phyloP scores from a whole-genome alignment of 768 basidiomycete species.

The Leucocoprinus sp. region DNA sequence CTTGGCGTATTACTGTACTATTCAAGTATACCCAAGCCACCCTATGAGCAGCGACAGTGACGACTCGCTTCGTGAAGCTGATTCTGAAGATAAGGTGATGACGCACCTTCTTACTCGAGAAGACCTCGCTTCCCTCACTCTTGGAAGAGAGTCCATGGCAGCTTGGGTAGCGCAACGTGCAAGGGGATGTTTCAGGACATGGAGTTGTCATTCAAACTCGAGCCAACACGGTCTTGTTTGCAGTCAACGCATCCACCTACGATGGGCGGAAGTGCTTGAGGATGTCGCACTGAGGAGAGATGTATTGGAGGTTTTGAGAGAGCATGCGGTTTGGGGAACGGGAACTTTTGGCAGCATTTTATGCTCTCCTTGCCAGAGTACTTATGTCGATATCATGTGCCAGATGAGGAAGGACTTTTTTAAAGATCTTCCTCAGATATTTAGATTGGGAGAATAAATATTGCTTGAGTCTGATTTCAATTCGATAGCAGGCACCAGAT shows the following conservation, averaged over 20 bases:
- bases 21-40: slow-evolving; percentile 2
- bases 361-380: slow-evolving; percentile 8
- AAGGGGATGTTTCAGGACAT: slow-evolving; percentile 1
- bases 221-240: slow-evolving; percentile 4
- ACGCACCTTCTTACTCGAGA: slow-evolving; percentile 3
- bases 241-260: slow-evolving; percentile 7
- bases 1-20: slow-evolving; percentile 5
- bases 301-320: slow-evolving; percentile 12
- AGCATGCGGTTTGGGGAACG: slow-evolving; percentile 8
- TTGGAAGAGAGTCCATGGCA: slow-evolving; percentile 7
- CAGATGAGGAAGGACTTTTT: slow-evolving; percentile 10
- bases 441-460: not conserved
- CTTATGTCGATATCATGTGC: slow-evolving; percentile 8
- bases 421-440: slow-evolving; percentile 5
- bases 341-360: slow-evolving; percentile 7
- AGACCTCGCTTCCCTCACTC: slow-evolving; percentile 1
- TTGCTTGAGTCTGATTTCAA: too few species aligned
- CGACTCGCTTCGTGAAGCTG: not conserved
- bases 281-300: slow-evolving; percentile 6
- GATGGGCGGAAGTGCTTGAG: slow-evolving; percentile 9
- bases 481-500: too few species aligned
- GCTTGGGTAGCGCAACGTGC: slow-evolving; percentile 6
- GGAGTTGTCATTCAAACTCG: slow-evolving; percentile 6
- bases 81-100: not conserved
- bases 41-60: not conserved